Evolutionary conservation across 2,329 filamentous ascomycete species (phyloP).

Genomic region (Hypoxylon sp.): DNA sequence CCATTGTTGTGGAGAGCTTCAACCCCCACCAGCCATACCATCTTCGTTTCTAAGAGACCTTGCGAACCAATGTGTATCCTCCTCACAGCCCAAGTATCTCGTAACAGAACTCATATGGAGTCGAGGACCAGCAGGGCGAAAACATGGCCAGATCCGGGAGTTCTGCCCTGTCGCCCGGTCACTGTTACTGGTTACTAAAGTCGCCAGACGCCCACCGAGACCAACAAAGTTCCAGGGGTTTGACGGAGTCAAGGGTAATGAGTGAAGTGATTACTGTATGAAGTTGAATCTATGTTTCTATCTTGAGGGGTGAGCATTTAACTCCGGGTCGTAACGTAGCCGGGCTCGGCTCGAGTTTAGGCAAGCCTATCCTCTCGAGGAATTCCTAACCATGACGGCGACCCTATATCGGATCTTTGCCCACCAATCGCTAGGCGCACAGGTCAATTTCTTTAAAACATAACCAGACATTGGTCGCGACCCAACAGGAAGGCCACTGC

Average conservation of each 20-base stretch:
- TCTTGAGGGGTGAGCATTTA: constrained; percentile 37
- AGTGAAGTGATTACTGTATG: constrained; percentile 49
- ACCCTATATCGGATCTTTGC: constrained; percentile 43
- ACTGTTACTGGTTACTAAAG: constrained; percentile 43
- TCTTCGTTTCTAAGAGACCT: constrained; percentile 24
- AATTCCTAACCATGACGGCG: constrained; percentile 33
- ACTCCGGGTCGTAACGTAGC: constrained; percentile 41
- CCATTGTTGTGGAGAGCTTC: constrained; percentile 41
- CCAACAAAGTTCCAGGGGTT: constrained; percentile 33
- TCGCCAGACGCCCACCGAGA: constrained; percentile 41
- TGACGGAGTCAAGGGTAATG: constrained; percentile 39
- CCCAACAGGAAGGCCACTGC: constrained; percentile 47
- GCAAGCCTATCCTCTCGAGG: constrained; percentile 35
- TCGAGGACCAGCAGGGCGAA: constrained; percentile 7
- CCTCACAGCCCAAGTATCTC: constrained; percentile 34
- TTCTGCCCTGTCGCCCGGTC: constrained; percentile 31
- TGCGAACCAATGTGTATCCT: constrained; percentile 6
- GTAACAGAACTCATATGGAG: constrained; percentile 28
- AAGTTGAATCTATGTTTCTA: constrained; percentile 35
- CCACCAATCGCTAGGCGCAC: constrained; percentile 38
- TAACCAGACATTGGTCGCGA: constrained; percentile 42
- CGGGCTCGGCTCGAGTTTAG: constrained; percentile 41
- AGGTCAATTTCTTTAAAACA: constrained; percentile 46
- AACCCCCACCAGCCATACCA: constrained; percentile 42
- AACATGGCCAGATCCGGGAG: constrained; percentile 27